Evolutionary conservation across 495 filamentous ascomycete genomes (phyloP), one percentile per base, ranked within the genome.

Genomic region (Penicillium egyptiacum): DNA sequence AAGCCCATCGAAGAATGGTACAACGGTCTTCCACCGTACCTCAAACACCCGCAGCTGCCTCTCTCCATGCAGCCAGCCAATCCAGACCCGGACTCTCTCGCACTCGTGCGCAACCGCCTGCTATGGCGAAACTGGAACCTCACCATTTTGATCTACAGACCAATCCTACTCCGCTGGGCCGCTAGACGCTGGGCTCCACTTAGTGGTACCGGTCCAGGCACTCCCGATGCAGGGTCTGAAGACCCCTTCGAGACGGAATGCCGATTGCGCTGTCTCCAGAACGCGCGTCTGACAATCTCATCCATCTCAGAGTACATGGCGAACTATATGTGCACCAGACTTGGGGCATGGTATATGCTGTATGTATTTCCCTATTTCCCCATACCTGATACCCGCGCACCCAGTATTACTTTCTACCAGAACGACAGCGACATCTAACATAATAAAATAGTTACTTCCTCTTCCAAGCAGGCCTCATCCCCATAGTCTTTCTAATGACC

Each of bases 41-140:
- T 81, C 33, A 66, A 77, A 48, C 70, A 76, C 28, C 68, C 66
- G 11, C 37, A 65, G 23, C 53, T 63, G 16, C 57, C 66, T 43
- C 49, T 69, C 17, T 54, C 61, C 25, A 46, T 62, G 30, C 59
- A 58, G 10, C 61, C 63, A 14, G 52, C 60, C 7, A 55, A 69
- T 25, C 60, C 64, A 25, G 69, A 74, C 35, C 65, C 74, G 10
- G 71, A 75, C 49, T 67, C 63, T 25, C 68, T 74, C 62, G 70
- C 70, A 14, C 63, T 71, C 44, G 75, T 73, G 30, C 73, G 69
- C 51, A 78, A 73, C 53, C 68, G 68, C 42, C 56, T 81, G 33
- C 61, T 76, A 56, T 82, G 79, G 79, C 69, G 80, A 40, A 75
- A 77, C 44, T 77, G 79, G 69, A 81, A 83, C 48, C 63, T 83